Evolutionary conservation across 495 filamentous ascomycete genomes (phyloP).

Genomic region (Talaromyces liani): DNA sequence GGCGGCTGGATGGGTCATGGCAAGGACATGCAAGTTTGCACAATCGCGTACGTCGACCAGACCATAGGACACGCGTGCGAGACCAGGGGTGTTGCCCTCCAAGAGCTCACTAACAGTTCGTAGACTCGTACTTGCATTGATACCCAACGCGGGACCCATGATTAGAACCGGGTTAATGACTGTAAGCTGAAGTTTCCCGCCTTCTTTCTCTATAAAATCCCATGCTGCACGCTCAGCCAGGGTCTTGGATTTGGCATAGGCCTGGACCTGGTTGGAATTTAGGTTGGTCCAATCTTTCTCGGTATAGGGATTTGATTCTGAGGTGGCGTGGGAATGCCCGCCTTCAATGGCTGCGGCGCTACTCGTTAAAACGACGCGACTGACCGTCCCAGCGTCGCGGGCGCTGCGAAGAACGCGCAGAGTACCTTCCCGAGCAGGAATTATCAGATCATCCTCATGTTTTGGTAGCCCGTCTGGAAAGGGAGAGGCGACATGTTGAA

Average conservation of each 20-base stretch:
- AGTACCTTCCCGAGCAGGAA: not conserved
- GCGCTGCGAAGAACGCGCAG: conserved; percentile 5
- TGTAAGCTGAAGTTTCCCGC: conserved; percentile 21
- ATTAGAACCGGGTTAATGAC: conserved; percentile 31
- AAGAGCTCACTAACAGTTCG: not conserved
- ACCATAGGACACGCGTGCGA: not conserved
- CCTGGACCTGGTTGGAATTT: conserved; percentile 9
- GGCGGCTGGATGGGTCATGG: not conserved
- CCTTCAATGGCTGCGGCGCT: not conserved
- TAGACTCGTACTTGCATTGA: not conserved
- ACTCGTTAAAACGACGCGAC: conserved; percentile 5
- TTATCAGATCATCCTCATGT: conserved; percentile 6
- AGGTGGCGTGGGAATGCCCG: not conserved
- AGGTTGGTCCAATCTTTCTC: conserved; percentile 35
- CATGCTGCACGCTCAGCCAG: conserved; percentile 29
- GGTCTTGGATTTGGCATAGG: conserved; percentile 33
- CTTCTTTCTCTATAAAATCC: conserved; percentile 23
- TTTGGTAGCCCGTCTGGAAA: conserved; percentile 1
- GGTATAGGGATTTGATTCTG: conserved; percentile 22
- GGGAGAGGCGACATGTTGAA: conserved; percentile 7
- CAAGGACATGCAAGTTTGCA: conserved; percentile 22
- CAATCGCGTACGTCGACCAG: conserved; percentile 18
- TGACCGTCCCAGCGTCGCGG: not conserved
- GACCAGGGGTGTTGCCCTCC: conserved; percentile 3
- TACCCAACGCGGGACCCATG: conserved; percentile 16